Percentiles rank a stretch among this genome's conserved stretches.
These are phyloP conservation scores for Trichoderma atrobrunneum DNA, from an alignment of 2,329 filamentous ascomycete genomes.

Conservation along the genomic window DNA sequence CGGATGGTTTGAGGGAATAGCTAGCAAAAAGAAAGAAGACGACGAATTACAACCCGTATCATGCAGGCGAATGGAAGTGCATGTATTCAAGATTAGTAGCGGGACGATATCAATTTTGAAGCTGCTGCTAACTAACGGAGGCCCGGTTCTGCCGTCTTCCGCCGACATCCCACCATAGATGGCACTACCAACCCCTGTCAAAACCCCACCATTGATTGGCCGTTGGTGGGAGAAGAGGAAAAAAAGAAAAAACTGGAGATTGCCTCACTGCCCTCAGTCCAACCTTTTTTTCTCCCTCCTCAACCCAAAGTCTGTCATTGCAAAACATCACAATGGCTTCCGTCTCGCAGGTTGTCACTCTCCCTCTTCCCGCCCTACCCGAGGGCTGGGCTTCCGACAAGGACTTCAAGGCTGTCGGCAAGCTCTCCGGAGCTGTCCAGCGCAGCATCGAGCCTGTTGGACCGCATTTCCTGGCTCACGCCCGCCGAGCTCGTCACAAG, in stretches of 20 bases:
- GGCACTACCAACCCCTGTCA: neutral
- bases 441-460: conserved; percentile 94
- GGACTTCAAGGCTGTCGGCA: conserved; percentile 82
- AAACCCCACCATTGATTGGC: conserved; percentile 19
- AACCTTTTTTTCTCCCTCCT: neutral
- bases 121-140: conserved; percentile 20
- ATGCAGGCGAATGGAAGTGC: neutral
- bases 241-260: conserved; percentile 20
- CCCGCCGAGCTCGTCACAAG: conserved; percentile 91
- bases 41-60: neutral
- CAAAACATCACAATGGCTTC: conserved; percentile 57
- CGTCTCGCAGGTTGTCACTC: conserved; percentile 57
- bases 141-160: conserved; percentile 27
- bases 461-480: conserved; percentile 96
- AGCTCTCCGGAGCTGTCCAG: conserved; percentile 73
- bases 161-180: conserved; percentile 13
- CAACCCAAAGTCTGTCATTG: neutral
- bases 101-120: neutral
- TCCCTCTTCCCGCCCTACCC: conserved; percentile 72
- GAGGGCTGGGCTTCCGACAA: conserved; percentile 83
- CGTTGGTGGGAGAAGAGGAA: conserved; percentile 2
- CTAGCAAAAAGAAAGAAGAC: neutral
- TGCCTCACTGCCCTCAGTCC: neutral
- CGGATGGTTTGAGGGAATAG: neutral
- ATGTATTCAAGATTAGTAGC: neutral